Conservation (phyloP, 331 rosid genomes). For the Ulmus americana region DNA sequence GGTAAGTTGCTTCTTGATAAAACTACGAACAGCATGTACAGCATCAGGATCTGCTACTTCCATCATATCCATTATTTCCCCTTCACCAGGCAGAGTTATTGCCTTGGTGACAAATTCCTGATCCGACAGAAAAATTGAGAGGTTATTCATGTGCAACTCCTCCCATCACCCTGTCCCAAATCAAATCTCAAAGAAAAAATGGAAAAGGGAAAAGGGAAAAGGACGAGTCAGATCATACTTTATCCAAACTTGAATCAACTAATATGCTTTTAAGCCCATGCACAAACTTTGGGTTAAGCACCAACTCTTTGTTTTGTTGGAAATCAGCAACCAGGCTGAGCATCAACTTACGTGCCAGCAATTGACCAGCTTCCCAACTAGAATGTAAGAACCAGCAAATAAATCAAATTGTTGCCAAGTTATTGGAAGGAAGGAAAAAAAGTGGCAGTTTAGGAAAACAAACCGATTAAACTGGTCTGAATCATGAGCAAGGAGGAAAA, state of each 20-base stretch:
- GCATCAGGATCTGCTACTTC: constrained; percentile 92
- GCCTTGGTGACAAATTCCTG: constrained; percentile 95
- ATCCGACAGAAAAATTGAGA: constrained; percentile 9
- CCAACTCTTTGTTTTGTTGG: constrained; percentile 80
- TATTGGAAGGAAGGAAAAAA: neutral
- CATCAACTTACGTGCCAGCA: constrained; percentile 81
- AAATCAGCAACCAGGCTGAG: constrained; percentile 70
- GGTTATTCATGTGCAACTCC: constrained; percentile 9
- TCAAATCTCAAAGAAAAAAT: neutral
- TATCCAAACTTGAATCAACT: constrained; percentile 67
- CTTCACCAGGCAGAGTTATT: constrained; percentile 86
- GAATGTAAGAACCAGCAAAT: constrained; percentile 24
- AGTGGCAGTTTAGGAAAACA: constrained; percentile 32
- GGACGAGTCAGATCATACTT: constrained; percentile 38
- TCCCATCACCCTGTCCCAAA: neutral
- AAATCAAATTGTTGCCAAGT: constrained; percentile 14
- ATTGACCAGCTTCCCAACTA: constrained; percentile 99
- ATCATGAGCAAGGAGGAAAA: constrained; percentile 87
- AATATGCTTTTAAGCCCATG: constrained; percentile 64
- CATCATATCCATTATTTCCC: constrained; percentile 99
- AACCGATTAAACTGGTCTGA: constrained; percentile 92
- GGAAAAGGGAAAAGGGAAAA: constrained; percentile 3
- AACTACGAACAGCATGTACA: constrained; percentile 74
- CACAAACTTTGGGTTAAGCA: constrained; percentile 63
- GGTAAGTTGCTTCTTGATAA: constrained; percentile 87